These are phyloP conservation scores for Xylaria longipes DNA, from an alignment of 495 filamentous ascomycete genomes.

Conservation along the genomic window DNA sequence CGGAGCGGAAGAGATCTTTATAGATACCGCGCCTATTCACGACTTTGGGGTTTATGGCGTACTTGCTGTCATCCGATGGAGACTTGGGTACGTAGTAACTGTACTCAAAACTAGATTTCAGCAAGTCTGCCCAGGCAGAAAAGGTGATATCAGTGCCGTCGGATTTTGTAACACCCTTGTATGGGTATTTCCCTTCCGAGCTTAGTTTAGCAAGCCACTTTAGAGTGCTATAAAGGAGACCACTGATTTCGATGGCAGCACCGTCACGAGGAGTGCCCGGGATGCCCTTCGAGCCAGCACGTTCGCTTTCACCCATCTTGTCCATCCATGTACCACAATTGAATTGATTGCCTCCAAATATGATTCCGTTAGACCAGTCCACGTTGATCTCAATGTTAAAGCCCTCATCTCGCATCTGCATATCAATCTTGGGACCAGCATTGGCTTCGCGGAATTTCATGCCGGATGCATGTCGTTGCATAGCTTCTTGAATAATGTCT, in stretches of 20 bases:
- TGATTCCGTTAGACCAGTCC: constrained; percentile 90
- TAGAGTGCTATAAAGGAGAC: constrained; percentile 87
- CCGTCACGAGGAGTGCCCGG: constrained; percentile 96
- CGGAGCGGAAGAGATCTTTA: constrained; percentile 91
- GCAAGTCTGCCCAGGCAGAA: constrained; percentile 76
- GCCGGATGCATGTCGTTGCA: constrained; percentile 88
- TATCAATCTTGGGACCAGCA: constrained; percentile 83
- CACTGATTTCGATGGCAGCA: constrained; percentile 92
- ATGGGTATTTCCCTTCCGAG: constrained; percentile 68
- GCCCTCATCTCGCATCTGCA: constrained; percentile 90
- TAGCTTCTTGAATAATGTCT: constrained; percentile 89
- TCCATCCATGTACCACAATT: constrained; percentile 99
- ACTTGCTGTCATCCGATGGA: constrained; percentile 69
- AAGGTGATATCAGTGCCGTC: constrained; percentile 71
- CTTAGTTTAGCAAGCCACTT: constrained; percentile 76
- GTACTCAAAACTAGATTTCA: constrained; percentile 87
- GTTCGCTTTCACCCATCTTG: constrained; percentile 99
- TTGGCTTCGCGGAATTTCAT: constrained; percentile 95
- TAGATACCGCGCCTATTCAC: constrained; percentile 94
- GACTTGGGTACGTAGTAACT: constrained; percentile 84
- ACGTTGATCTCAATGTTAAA: constrained; percentile 90
- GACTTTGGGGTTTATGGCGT: constrained; percentile 79
- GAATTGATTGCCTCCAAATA: constrained; percentile 90
- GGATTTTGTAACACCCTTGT: constrained; percentile 70
- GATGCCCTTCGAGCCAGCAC: constrained; percentile 89